Percentiles rank a stretch among this genome's conserved stretches.
Evolutionary conservation across 2,329 filamentous ascomycete species (phyloP).

Genomic region (Curvularia hawaiiensis): DNA sequence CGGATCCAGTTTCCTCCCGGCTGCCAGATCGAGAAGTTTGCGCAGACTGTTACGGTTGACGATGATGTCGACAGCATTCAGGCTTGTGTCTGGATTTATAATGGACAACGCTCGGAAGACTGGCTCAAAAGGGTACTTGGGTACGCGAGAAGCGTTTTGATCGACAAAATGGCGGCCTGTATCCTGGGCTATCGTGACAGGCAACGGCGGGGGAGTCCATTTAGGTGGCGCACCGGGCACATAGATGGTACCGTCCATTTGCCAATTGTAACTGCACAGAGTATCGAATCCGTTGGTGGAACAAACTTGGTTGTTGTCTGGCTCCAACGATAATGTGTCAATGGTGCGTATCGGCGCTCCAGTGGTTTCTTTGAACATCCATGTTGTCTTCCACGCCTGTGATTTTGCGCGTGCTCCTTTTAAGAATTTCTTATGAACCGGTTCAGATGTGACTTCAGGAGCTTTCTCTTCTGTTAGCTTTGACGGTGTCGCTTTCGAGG

Average conservation of each 20-base stretch:
- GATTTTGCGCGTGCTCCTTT: background rate
- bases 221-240: constrained; percentile 27
- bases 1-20: constrained; percentile 24
- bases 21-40: constrained; percentile 26
- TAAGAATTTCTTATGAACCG: background rate
- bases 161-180: constrained; percentile 26
- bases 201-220: constrained; percentile 22
- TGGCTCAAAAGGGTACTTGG: constrained; percentile 35
- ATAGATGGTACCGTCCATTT: constrained; percentile 17
- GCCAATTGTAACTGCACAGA: constrained; percentile 33
- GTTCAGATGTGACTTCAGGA: background rate
- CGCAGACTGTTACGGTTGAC: constrained; percentile 26
- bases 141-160: constrained; percentile 36
- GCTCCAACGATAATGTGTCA: constrained; percentile 9
- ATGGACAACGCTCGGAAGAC: constrained; percentile 24
- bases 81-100: constrained; percentile 16
- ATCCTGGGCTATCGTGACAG: constrained; percentile 17
- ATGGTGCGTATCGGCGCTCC: constrained; percentile 15
- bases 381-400: constrained; percentile 16
- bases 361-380: constrained; percentile 20
- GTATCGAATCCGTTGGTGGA: constrained; percentile 20
- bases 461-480: background rate
- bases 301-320: constrained; percentile 12
- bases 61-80: constrained; percentile 26
- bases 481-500: background rate